These are phyloP conservation scores for Porodaedalea pini DNA, from an alignment of 1,284 basidiomycete genomes.

Conservation along the genomic window DNA sequence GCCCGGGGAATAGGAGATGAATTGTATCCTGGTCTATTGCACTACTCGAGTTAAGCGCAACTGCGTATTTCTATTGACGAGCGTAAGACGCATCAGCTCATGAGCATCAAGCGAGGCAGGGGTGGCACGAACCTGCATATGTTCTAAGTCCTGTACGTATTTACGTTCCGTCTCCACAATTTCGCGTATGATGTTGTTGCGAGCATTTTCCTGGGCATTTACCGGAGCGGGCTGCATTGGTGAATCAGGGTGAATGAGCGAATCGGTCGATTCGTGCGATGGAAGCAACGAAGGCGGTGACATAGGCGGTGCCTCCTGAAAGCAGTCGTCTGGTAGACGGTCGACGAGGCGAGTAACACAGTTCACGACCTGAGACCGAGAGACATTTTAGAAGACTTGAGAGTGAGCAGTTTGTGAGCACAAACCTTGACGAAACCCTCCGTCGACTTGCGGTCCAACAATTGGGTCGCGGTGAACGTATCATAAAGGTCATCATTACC, in stretches of 20 bases:
- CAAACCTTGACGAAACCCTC: slow-evolving; percentile 93
- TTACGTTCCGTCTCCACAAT: slow-evolving; percentile 94
- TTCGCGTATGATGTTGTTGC: slow-evolving; percentile 80
- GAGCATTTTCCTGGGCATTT: slow-evolving; percentile 61
- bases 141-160: slow-evolving; percentile 96
- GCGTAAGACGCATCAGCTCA: neutral
- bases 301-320: slow-evolving; percentile 60
- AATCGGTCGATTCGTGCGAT: slow-evolving; percentile 59
- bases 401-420: slow-evolving; percentile 10
- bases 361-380: slow-evolving; percentile 68
- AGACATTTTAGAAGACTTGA: slow-evolving; percentile 8
- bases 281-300: slow-evolving; percentile 50
- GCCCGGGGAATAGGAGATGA: slow-evolving; percentile 92
- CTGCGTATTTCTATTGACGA: slow-evolving; percentile 68
- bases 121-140: slow-evolving; percentile 75
- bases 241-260: slow-evolving; percentile 42
- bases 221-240: slow-evolving; percentile 38
- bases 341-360: slow-evolving; percentile 89
- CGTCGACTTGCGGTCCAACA: slow-evolving; percentile 88
- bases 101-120: slow-evolving; percentile 21
- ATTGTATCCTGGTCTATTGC: slow-evolving; percentile 92
- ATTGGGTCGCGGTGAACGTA: slow-evolving; percentile 82
- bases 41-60: slow-evolving; percentile 74
- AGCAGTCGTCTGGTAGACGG: slow-evolving; percentile 70
- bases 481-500: slow-evolving; percentile 49